Conservation (phyloP, 2,329 filamentous ascomycete genomes). For the Colletotrichum sp. region DNA sequence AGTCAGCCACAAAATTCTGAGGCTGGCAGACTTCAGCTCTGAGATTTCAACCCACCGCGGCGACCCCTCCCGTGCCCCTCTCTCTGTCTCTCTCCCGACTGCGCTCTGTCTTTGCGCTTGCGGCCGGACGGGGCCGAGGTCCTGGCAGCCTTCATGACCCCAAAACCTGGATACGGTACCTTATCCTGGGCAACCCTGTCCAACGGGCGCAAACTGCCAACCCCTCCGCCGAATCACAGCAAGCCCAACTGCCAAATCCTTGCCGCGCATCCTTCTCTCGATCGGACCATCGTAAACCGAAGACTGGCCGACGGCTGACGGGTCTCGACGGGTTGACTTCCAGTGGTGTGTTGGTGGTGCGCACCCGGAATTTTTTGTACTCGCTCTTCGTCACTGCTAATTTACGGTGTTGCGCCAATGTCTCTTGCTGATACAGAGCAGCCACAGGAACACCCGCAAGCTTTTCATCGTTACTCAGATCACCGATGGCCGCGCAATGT, state of each 20-base stretch:
- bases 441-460: background rate
- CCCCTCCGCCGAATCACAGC: slow-evolving; percentile 9
- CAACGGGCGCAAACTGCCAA: background rate
- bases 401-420: background rate
- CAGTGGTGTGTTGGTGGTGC: background rate
- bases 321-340: background rate
- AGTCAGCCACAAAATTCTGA: background rate
- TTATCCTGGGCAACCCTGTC: background rate
- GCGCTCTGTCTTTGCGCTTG: background rate
- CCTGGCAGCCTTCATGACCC: background rate
- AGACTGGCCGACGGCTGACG: background rate
- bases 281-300: slow-evolving; percentile 10
- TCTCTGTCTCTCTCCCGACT: background rate
- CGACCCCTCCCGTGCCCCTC: background rate
- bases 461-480: background rate
- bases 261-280: slow-evolving; percentile 14
- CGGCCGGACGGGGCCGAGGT: slow-evolving; percentile 5
- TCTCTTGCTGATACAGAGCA: slow-evolving; percentile 1
- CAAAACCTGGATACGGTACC: slow-evolving; percentile 1
- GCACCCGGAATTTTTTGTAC: background rate
- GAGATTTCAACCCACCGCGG: background rate
- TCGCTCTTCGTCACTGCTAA: background rate
- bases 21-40: background rate
- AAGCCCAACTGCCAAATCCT: slow-evolving; percentile 3
- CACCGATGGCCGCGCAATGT: background rate